These are phyloP conservation scores for Cucumis sativus DNA, from an alignment of 306 rosid species.

Conservation along the genomic window DNA sequence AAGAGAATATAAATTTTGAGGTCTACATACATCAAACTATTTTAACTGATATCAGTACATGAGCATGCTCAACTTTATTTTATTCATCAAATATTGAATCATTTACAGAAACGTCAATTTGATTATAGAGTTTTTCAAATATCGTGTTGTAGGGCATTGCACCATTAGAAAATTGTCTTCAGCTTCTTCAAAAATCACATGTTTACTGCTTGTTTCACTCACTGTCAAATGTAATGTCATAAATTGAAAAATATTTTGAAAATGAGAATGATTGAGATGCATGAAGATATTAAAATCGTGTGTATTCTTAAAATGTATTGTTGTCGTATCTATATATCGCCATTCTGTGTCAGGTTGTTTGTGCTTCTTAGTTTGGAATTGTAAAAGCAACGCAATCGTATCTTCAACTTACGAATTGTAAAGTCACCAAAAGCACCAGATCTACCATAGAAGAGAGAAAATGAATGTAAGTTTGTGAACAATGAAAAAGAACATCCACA, in stretches of 20 bases:
- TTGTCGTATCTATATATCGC: background rate
- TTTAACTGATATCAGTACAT: background rate
- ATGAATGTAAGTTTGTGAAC: background rate
- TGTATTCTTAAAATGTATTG: background rate
- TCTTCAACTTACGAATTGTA: conserved; percentile 83
- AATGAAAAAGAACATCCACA: background rate
- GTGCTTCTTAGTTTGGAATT: background rate
- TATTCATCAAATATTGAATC: background rate
- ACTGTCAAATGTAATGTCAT: background rate
- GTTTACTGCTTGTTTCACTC: background rate
- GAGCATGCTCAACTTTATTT: background rate
- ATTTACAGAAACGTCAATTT: background rate
- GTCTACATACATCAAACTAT: too few species aligned
- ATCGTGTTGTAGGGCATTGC: background rate
- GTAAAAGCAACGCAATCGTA: background rate
- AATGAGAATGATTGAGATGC: background rate
- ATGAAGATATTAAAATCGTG: background rate
- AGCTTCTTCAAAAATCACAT: background rate
- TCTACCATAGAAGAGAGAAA: conserved; percentile 32
- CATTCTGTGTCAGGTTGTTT: background rate
- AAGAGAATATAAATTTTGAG: background rate
- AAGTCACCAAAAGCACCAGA: conserved; percentile 45
- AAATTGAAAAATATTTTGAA: background rate
- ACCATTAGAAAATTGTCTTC: background rate
- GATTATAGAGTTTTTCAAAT: background rate